These are phyloP conservation scores for Chionographis japonica DNA, from an alignment of 106 monocot species.

Conservation along the genomic window DNA sequence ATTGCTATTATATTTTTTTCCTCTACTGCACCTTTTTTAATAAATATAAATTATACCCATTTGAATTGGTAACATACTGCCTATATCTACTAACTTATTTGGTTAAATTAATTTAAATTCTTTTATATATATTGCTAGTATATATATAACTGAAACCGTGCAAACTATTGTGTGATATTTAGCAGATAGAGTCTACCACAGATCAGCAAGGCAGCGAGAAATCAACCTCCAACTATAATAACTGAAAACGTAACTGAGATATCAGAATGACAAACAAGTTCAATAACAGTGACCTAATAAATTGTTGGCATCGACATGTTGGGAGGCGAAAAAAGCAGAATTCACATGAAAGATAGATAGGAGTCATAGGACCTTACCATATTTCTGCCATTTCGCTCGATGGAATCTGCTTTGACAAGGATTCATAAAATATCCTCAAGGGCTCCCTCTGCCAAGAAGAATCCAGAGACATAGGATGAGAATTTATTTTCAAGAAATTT, in stretches of 20 bases:
- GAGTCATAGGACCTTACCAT: conserved; percentile 66
- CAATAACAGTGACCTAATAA: background rate
- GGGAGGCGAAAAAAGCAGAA: background rate
- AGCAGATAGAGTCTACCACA: no score
- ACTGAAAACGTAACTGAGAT: no score
- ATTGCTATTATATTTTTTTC: no score
- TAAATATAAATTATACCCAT: no score
- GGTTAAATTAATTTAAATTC: no score
- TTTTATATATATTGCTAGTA: no score
- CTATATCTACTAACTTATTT: no score
- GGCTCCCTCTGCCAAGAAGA: conserved; percentile 74
- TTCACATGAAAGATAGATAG: background rate
- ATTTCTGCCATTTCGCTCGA: conserved; percentile 97
- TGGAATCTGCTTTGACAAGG: conserved; percentile 93
- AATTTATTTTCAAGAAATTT: background rate
- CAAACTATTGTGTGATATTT: no score
- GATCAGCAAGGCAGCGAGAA: background rate
- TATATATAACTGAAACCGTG: no score
- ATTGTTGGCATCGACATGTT: background rate
- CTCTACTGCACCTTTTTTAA: no score
- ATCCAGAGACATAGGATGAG: conserved; percentile 1
- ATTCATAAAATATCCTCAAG: conserved; percentile 93
- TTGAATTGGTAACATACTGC: no score
- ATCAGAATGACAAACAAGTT: background rate
- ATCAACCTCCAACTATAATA: background rate